Base-by-base conservation (phyloP, 208 protist species). In the Trypanosoma boissoni region DNA sequence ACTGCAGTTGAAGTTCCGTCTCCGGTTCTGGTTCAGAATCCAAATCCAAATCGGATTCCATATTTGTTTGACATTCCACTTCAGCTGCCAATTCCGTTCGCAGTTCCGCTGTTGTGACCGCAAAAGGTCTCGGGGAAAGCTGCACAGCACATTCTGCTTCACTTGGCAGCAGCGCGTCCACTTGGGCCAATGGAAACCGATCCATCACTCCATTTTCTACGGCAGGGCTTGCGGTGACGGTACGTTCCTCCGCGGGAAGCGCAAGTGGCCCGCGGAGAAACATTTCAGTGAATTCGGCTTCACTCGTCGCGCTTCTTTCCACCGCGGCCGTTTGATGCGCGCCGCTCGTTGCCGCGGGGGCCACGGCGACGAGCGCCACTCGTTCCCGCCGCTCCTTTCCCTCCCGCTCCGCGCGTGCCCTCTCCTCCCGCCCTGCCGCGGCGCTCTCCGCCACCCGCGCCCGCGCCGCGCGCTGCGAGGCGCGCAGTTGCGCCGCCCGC, bases 361-460 rank as follows among this genome's bases (percentile, higher is more conserved):
- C n/a, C n/a, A n/a, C n/a, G n/a, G n/a, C n/a, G n/a, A n/a, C n/a
- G n/a, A n/a, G n/a, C n/a, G n/a, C n/a, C n/a, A n/a, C n/a, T n/a
- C n/a, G n/a, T n/a, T 29, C 26, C 24, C 64, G 45, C 4, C 53
- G 51, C 58, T 32, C 16, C 39, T 18, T 31, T n/a, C 28, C 60
- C 27, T 66, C 72, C 2, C 55, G 55, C 37, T 52, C 65, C 23
- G 57, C 36, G 26, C 32, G 27, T 26, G 23, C 42, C 21, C 28
- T 53, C 29, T 73, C 41, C 10, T 67, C 57, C 18, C 53, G 74
- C 31, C 75, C 49, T 9, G 14, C 29, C 31, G 63, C 42, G 37
- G 72, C 23, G 1, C 45, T 46, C 9, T 59, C 34, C 2, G 74
- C 64, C 16, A 74, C 78, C 23, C 78, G 67, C 49, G 51, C 61